Percentiles rank a stretch among this genome's conserved stretches.
Evolutionary conservation across 176 grass and related monocot genomes (phyloP).

Genomic region (Saccharum officinarum): DNA sequence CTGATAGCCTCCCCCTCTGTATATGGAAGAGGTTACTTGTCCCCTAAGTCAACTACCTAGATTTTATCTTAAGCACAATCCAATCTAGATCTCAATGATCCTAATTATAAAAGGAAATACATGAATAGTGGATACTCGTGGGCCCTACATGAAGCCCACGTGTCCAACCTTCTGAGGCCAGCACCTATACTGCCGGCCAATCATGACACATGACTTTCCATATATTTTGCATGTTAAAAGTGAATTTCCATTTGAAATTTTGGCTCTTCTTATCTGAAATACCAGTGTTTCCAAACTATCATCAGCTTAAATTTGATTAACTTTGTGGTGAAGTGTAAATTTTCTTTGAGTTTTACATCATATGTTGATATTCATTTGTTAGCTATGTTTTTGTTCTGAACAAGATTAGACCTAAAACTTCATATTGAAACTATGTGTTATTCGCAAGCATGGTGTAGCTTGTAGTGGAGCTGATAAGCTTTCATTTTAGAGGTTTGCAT

Average conservation of each 20-base stretch:
- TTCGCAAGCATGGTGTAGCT: background rate
- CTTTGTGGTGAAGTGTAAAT: background rate
- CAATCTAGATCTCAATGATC: background rate
- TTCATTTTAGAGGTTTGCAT: background rate
- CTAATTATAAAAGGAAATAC: background rate
- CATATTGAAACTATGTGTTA: background rate
- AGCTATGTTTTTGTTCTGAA: background rate
- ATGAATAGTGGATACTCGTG: background rate
- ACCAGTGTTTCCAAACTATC: background rate
- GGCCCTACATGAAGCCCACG: background rate
- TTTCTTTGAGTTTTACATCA: background rate
- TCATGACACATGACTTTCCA: background rate
- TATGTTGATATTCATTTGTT: background rate
- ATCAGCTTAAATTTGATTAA: background rate
- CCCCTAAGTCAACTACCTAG: background rate
- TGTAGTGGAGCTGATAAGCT: background rate
- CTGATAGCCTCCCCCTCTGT: background rate
- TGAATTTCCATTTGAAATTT: background rate
- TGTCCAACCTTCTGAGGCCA: background rate
- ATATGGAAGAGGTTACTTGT: background rate
- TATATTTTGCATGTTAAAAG: background rate
- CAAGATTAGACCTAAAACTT: background rate
- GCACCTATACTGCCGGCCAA: background rate
- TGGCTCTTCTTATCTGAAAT: constrained; percentile 14
- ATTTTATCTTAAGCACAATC: background rate